Percentiles rank a stretch among this genome's conserved stretches.
phyloP scores from a whole-genome alignment of 2,329 filamentous ascomycete species.

The Neurospora sp. region DNA sequence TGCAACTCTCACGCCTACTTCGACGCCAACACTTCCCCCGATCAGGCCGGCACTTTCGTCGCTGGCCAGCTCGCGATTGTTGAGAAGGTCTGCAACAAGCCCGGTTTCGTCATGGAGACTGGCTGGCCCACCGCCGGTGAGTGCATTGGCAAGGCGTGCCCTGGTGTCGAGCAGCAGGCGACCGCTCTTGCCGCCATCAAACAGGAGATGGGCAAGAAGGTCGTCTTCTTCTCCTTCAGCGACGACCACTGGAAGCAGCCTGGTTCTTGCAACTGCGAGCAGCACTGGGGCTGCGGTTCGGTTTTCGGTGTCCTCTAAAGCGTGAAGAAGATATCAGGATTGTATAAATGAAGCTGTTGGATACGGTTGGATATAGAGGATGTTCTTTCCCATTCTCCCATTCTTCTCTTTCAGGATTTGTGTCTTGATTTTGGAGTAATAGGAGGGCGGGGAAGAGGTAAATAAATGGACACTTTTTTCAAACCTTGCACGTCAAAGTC shows the following conservation, averaged over 20 bases:
- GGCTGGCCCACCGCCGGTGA: slow-evolving; percentile 72
- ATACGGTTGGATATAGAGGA: background rate
- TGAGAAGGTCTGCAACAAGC: slow-evolving; percentile 59
- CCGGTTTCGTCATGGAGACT: slow-evolving; percentile 76
- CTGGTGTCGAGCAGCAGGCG: slow-evolving; percentile 57
- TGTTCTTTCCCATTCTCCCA: background rate
- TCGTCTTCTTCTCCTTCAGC: slow-evolving; percentile 72
- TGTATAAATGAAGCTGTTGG: background rate
- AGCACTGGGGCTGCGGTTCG: slow-evolving; percentile 61
- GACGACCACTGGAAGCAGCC: slow-evolving; percentile 75
- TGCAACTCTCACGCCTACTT: slow-evolving; percentile 94
- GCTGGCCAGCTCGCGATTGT: slow-evolving; percentile 63
- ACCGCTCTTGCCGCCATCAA: slow-evolving; percentile 64
- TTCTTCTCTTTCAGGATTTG: background rate
- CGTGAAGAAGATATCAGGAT: background rate
- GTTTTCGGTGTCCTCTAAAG: slow-evolving; percentile 32
- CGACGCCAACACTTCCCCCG: slow-evolving; percentile 58
- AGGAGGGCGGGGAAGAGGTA: background rate
- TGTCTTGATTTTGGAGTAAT: background rate
- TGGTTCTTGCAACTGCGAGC: slow-evolving; percentile 64
- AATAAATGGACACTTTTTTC: background rate
- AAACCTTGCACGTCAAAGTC: background rate
- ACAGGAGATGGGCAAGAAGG: slow-evolving; percentile 52
- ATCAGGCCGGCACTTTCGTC: slow-evolving; percentile 67
- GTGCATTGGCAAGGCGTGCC: slow-evolving; percentile 63